phyloP scores from a whole-genome alignment of 1,284 basidiomycete species.

The Tilletia caries region DNA sequence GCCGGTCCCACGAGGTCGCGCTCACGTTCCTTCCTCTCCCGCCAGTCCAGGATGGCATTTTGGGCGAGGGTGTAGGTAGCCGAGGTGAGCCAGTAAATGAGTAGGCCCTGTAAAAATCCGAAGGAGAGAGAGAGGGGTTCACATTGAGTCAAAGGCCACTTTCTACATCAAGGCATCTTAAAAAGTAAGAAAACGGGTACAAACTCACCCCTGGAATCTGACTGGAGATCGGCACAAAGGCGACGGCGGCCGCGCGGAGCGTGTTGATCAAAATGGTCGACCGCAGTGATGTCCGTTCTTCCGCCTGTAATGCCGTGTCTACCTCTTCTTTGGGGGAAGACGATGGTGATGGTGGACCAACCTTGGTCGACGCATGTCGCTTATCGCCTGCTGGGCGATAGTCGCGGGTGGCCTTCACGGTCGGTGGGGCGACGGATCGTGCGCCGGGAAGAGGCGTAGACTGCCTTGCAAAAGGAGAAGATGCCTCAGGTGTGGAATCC shows the following conservation, averaged over 20 bases:
- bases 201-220: conserved; percentile 71
- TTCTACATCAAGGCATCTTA: neutral
- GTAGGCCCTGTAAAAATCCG: conserved; percentile 62
- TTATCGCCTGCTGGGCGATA: neutral
- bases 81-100: conserved; percentile 79
- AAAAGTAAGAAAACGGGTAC: no score
- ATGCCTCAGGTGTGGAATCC: no score
- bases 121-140: neutral
- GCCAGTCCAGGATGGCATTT: conserved; percentile 63
- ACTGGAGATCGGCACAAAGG: conserved; percentile 71
- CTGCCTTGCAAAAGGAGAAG: neutral
- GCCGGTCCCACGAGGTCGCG: no score
- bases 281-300: conserved; percentile 21
- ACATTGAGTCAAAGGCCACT: no score
- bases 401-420: neutral
- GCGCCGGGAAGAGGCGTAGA: neutral
- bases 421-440: neutral
- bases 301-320: neutral
- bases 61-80: conserved; percentile 74
- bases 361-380: neutral
- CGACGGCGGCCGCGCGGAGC: conserved; percentile 66
- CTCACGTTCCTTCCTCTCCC: neutral
- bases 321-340: neutral
- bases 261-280: conserved; percentile 63
- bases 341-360: neutral